Conservation (phyloP, 305 asterid genomes). For the Withania somnifera region DNA sequence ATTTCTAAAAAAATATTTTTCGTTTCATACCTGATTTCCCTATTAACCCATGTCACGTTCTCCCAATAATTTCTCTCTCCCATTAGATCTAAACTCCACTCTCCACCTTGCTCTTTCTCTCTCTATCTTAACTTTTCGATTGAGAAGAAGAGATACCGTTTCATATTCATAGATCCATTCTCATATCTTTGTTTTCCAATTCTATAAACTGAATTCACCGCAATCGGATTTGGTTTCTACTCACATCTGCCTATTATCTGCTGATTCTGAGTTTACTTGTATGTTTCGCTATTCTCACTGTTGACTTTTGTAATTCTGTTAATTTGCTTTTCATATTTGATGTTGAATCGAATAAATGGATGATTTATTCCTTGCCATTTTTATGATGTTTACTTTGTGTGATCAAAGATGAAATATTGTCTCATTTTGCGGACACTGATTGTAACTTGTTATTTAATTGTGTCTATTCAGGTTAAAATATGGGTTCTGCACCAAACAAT, state of each 20-base stretch:
- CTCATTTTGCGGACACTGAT: background rate
- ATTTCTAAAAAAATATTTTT: too few relatives aligned
- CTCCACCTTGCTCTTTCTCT: background rate
- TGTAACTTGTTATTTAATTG: background rate
- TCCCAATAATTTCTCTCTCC: background rate
- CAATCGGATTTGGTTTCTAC: background rate
- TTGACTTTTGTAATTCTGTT: background rate
- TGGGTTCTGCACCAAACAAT: slow-evolving; percentile 57
- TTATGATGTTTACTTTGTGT: too few relatives aligned
- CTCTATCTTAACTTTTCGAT: background rate
- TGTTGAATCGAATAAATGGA: background rate
- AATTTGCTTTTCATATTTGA: background rate
- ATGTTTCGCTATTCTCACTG: background rate
- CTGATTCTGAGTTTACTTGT: background rate
- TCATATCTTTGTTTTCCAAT: background rate
- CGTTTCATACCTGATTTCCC: too few relatives aligned
- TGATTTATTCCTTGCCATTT: too few relatives aligned
- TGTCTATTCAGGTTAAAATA: slow-evolving; percentile 14
- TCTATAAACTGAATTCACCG: background rate
- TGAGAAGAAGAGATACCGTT: background rate
- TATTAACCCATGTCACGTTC: too few relatives aligned
- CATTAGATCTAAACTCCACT: slow-evolving; percentile 33
- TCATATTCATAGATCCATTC: slow-evolving; percentile 7
- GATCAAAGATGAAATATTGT: background rate
- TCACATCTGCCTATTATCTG: background rate